Percentiles rank a stretch among this genome's conserved stretches.
phyloP scores from a whole-genome alignment of 306 rosid genomes.

The Inga laurina region DNA sequence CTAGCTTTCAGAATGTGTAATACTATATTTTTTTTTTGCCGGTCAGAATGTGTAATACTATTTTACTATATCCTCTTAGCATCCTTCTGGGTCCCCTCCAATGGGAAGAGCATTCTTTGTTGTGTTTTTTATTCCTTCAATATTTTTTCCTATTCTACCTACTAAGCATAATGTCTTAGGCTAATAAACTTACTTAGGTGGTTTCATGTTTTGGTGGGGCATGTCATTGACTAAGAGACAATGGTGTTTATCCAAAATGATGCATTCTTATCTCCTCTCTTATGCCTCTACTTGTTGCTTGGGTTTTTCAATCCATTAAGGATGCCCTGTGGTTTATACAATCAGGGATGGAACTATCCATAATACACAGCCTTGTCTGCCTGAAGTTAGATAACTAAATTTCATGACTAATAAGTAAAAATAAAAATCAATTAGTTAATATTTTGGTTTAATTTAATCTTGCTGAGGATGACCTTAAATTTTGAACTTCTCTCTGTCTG shows the following conservation, averaged over 20 bases:
- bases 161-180: constrained; percentile 5
- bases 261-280: constrained; percentile 23
- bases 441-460: constrained; percentile 9
- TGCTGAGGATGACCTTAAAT: constrained; percentile 4
- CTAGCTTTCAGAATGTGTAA: constrained; percentile 27
- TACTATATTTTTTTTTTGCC: background rate
- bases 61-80: background rate
- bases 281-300: constrained; percentile 5
- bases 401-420: constrained; percentile 15
- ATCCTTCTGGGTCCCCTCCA: constrained; percentile 2
- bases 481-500: constrained; percentile 9
- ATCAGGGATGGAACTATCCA: constrained; percentile 23
- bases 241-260: constrained; percentile 26
- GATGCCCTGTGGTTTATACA: background rate
- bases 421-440: background rate
- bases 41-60: constrained; percentile 8
- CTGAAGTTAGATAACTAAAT: constrained; percentile 23
- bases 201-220: constrained; percentile 5
- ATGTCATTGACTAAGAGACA: constrained; percentile 10
- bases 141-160: constrained; percentile 6
- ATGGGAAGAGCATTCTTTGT: constrained; percentile 12
- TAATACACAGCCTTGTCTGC: background rate
- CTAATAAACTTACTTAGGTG: constrained; percentile 6
- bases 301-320: constrained; percentile 20
- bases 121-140: constrained; percentile 9